phyloP scores from a whole-genome alignment of 2,329 filamentous ascomycete genomes.

The Metarhizium guizhouense region DNA sequence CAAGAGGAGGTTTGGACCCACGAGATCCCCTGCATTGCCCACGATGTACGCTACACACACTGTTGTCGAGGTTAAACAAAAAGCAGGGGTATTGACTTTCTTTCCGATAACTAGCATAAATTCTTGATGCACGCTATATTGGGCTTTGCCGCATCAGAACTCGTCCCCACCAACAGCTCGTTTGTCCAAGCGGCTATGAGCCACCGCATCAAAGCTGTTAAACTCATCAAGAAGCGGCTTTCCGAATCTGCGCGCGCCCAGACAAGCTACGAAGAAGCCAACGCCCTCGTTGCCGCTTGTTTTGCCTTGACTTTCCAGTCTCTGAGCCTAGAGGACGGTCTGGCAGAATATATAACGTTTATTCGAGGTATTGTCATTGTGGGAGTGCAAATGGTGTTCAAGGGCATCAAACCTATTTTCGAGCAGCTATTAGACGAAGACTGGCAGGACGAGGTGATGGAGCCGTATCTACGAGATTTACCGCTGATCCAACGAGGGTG shows the following conservation, averaged over 20 bases:
- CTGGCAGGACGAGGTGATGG: constrained; percentile 31
- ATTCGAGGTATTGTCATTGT: constrained; percentile 50
- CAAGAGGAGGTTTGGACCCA: constrained; percentile 60
- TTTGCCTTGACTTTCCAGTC: constrained; percentile 52
- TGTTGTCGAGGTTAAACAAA: not conserved
- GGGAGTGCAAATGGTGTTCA: constrained; percentile 42
- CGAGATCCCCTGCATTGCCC: constrained; percentile 57
- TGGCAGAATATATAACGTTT: constrained; percentile 53
- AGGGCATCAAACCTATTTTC: constrained; percentile 41
- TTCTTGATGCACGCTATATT: constrained; percentile 65
- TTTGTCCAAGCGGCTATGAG: constrained; percentile 50
- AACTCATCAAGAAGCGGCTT: constrained; percentile 48
- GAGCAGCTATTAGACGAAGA: constrained; percentile 34
- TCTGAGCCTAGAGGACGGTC: constrained; percentile 46
- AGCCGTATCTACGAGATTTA: constrained; percentile 35
- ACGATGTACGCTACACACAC: constrained; percentile 39
- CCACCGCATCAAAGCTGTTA: constrained; percentile 58
- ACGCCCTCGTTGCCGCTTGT: constrained; percentile 50
- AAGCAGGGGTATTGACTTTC: not conserved
- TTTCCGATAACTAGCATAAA: constrained; percentile 46
- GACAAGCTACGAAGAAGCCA: constrained; percentile 42
- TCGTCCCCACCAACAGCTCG: constrained; percentile 40
- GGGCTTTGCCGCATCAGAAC: constrained; percentile 57
- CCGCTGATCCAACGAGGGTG: constrained; percentile 36
- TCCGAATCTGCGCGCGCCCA: constrained; percentile 29